phyloP scores from a whole-genome alignment of 164 flowering plant species.

The Vitis amurensis region DNA sequence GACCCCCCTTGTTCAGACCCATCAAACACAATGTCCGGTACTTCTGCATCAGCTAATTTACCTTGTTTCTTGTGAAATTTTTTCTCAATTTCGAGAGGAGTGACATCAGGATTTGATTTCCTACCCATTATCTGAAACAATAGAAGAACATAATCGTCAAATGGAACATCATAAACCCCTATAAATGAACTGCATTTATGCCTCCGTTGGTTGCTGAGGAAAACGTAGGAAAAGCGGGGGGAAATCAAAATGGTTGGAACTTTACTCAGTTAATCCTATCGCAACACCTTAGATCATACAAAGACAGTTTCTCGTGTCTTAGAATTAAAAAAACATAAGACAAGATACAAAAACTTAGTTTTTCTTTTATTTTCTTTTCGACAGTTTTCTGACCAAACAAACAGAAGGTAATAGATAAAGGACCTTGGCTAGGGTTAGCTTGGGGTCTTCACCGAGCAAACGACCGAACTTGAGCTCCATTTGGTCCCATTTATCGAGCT shows the following conservation, averaged over 20 bases:
- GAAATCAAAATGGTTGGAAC: too few relatives aligned
- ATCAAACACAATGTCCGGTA: conserved; percentile 47
- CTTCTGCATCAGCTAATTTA: conserved; percentile 24
- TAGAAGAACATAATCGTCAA: conserved; percentile 3
- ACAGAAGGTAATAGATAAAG: conserved; percentile 9
- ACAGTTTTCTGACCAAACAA: too few relatives aligned
- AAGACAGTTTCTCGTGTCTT: too few relatives aligned
- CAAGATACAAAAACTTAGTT: too few relatives aligned
- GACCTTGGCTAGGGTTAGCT: conserved; percentile 91
- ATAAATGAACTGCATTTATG: too few relatives aligned
- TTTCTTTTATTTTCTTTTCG: too few relatives aligned
- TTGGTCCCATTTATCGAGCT: conserved; percentile 65
- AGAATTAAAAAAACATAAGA: too few relatives aligned
- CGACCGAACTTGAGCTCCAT: conserved; percentile 96
- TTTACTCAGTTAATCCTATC: too few relatives aligned
- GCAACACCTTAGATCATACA: too few relatives aligned
- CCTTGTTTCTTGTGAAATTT: conserved; percentile 54
- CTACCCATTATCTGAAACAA: conserved; percentile 65
- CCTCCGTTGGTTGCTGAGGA: too few relatives aligned
- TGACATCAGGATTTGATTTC: conserved; percentile 67
- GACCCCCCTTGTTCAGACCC: conserved; percentile 25
- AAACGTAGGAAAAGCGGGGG: too few relatives aligned
- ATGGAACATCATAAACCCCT: background rate
- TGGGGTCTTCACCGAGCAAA: conserved; percentile 91
- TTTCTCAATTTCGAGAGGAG: conserved; percentile 81